Base-by-base conservation (phyloP, 768 basidiomycete genomes). In the Holtermannia corniformis region DNA sequence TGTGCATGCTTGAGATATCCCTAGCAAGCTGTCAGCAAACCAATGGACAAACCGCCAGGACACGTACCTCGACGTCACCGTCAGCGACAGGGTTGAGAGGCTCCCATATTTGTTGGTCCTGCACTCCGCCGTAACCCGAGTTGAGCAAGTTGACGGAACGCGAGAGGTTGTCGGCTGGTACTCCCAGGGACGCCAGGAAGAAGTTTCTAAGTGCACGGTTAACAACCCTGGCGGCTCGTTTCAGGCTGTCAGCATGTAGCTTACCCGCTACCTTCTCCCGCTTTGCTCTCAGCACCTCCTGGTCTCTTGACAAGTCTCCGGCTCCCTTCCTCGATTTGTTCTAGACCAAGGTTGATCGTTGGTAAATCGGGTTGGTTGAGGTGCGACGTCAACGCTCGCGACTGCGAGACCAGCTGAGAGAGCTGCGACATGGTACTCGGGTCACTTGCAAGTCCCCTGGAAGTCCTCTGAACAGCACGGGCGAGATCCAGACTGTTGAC, bases 1-100 rank as follows among this genome's bases (percentile, higher is more conserved):
- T 93, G 88, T 0, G 87, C 86, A 72, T 90, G 86, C n/a, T 87
- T 85, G 21, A 93, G 81, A 68, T 87, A 92, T n/a, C 88, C 88
- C 27, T 37, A n/a, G 32, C 32, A 37, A 7, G 32, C 16, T 16
- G 16, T 7, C 7, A 7, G 32, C 32, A 37, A 16, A 7, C 32
- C 7, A 7, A 7, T 37, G 32, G 32, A 37, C 16, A 37, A 7
- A 16, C 32, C 32, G 32, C n/a, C n/a, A n/a, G n/a, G 32, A 7
- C 16, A 37, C 32, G 16, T 37, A 37, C 32, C 32, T 86, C 82
- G 48, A 93, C 86, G 67, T 95, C 91, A 0, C 86, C 91, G 75
- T 95, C 91, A 64, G 86, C 64, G 89, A 87, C n/a, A 91, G 76
- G 0, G 89, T 87, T 21, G 85, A 81, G 70, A 91, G 93, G 0